Evolutionary conservation across 352 stramenopile species (phyloP).

Genomic region (Detonula confervacea): DNA sequence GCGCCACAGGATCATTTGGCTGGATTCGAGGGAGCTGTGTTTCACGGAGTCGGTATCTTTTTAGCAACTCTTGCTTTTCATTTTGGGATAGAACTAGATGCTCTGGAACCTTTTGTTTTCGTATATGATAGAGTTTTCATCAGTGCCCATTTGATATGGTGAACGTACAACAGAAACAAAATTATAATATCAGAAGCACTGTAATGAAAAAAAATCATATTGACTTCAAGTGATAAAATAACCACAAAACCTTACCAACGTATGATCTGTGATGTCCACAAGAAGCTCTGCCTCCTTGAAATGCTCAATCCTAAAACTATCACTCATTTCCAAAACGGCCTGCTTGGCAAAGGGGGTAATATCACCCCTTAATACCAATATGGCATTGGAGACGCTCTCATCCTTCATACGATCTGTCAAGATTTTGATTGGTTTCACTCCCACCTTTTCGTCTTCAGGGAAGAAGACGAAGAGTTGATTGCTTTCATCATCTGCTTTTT

Average conservation of each 20-base stretch:
- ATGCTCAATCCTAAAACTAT: constrained; percentile 90
- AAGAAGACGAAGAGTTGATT: constrained; percentile 98
- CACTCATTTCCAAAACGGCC: constrained; percentile 94
- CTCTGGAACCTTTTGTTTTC: constrained; percentile 91
- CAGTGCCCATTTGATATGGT: too few relatives aligned
- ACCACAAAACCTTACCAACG: constrained; percentile 87
- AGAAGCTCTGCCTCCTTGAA: constrained; percentile 99
- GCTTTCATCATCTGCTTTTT: constrained; percentile 86
- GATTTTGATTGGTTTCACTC: constrained; percentile 95
- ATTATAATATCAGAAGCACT: too few relatives aligned
- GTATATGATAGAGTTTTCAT: too few relatives aligned
- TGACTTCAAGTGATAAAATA: too few relatives aligned
- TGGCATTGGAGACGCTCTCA: constrained; percentile 95
- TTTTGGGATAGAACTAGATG: constrained; percentile 96
- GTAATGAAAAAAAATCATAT: too few relatives aligned
- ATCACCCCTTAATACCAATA: constrained; percentile 94
- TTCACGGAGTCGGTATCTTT: constrained; percentile 98
- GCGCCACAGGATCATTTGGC: constrained; percentile 97
- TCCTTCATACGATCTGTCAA: constrained; percentile 97
- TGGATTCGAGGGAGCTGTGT: constrained; percentile 99
- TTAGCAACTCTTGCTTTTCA: constrained; percentile 97
- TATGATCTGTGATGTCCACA: constrained; percentile 99
- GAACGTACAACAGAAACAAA: too few relatives aligned
- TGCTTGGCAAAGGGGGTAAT: constrained; percentile 98
- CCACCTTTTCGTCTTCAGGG: constrained; percentile 98